Evolutionary conservation across 805 yeast genomes (phyloP).

Genomic region (Barnettozyma botsteinii): DNA sequence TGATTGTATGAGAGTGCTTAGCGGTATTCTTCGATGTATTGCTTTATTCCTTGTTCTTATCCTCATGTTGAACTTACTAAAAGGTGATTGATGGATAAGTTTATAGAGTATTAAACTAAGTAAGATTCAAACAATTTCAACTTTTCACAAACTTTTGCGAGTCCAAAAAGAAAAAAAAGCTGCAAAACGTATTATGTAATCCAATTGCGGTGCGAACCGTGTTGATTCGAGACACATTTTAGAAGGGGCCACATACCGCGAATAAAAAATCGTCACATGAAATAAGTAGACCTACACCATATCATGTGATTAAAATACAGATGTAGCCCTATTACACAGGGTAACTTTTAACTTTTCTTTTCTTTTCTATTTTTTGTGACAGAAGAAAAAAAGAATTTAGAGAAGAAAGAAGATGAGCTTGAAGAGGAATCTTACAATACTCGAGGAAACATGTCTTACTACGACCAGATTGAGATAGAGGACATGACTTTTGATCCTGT

Average conservation of each 20-base stretch:
- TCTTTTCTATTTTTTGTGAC: slow-evolving; percentile 1
- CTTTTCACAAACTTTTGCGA: slow-evolving; percentile 6
- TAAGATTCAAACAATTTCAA: slow-evolving; percentile 8
- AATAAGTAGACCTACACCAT: neutral
- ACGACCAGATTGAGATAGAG: slow-evolving; percentile 95
- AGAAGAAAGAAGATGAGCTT: neutral
- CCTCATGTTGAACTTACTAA: slow-evolving; percentile 7
- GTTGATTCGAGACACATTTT: neutral
- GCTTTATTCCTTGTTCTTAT: neutral
- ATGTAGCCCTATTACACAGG: neutral
- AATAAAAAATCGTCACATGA: neutral
- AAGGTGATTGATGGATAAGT: slow-evolving; percentile 10
- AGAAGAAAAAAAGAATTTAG: neutral
- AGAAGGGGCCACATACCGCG: neutral
- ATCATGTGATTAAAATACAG: neutral
- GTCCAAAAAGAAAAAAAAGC: slow-evolving; percentile 1
- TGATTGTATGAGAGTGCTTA: too few relatives aligned
- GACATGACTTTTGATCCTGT: slow-evolving; percentile 87
- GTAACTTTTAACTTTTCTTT: slow-evolving; percentile 2
- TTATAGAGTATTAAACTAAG: slow-evolving; percentile 4
- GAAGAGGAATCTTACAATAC: neutral
- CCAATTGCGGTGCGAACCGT: neutral
- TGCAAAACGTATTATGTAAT: neutral
- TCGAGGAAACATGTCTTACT: slow-evolving; percentile 42
- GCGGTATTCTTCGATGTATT: too few relatives aligned